A percentile compares a stretch with the other conserved stretches of the same genome.
phyloP scores from a whole-genome alignment of 768 basidiomycete species.

The Boletus insuetus region DNA sequence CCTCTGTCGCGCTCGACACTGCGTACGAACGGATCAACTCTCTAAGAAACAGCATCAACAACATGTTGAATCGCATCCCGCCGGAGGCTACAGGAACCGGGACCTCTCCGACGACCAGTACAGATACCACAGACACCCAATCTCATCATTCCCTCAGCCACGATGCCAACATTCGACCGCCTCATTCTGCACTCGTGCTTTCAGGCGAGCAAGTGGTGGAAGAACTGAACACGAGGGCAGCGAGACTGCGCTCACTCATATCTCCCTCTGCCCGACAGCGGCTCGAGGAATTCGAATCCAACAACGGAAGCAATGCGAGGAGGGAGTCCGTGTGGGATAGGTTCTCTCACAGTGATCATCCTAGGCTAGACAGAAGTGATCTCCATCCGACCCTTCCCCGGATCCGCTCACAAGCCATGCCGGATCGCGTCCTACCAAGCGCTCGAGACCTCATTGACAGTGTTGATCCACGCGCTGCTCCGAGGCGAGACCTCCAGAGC shows the following conservation, averaged over 20 bases:
- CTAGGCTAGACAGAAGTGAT: constrained; percentile 17
- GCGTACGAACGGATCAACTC: constrained; percentile 55
- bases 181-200: constrained; percentile 31
- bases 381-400: constrained; percentile 10
- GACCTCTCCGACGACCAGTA: neutral
- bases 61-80: constrained; percentile 39
- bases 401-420: constrained; percentile 30
- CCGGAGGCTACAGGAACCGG: constrained; percentile 28
- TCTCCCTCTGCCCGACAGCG: constrained; percentile 31
- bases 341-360: constrained; percentile 16
- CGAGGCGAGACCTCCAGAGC: constrained; percentile 22
- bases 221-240: constrained; percentile 29
- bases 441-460: neutral
- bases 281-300: constrained; percentile 32
- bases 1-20: constrained; percentile 52
- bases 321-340: constrained; percentile 22
- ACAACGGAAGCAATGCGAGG: constrained; percentile 4
- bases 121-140: constrained; percentile 7
- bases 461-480: constrained; percentile 12
- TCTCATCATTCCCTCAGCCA: constrained; percentile 7
- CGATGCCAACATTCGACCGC: constrained; percentile 29
- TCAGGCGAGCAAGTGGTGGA: constrained; percentile 25
- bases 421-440: constrained; percentile 26
- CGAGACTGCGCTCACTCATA: constrained; percentile 30
- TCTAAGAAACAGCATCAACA: constrained; percentile 50